phyloP scores from a whole-genome alignment of 2,329 filamentous ascomycete genomes.

The Ramularia endophylla region DNA sequence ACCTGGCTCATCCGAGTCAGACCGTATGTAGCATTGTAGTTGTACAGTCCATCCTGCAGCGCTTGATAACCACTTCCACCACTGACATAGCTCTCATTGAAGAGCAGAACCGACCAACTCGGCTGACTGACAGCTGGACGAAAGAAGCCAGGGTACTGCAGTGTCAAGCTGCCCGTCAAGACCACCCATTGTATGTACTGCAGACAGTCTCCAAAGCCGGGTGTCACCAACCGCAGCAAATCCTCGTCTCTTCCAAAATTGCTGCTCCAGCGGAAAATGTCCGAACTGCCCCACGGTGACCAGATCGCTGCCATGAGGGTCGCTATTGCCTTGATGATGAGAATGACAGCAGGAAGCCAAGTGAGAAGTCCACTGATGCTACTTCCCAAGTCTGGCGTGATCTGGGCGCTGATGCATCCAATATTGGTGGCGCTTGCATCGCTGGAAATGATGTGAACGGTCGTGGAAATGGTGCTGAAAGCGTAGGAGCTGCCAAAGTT shows the following conservation, averaged over 20 bases:
- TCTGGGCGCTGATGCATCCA: slow-evolving; percentile 72
- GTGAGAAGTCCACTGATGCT: slow-evolving; percentile 62
- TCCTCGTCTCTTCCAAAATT: slow-evolving; percentile 96
- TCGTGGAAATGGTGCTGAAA: slow-evolving; percentile 74
- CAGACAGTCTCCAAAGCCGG: slow-evolving; percentile 91
- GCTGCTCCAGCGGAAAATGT: slow-evolving; percentile 93
- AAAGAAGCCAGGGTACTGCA: slow-evolving; percentile 91
- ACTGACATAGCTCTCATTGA: slow-evolving; percentile 83
- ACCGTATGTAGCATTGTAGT: slow-evolving; percentile 70
- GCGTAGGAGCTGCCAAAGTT: slow-evolving; percentile 77
- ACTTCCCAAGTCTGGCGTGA: slow-evolving; percentile 75
- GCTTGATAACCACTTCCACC: slow-evolving; percentile 59
- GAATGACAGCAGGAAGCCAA: slow-evolving; percentile 70
- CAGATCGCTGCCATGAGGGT: slow-evolving; percentile 79
- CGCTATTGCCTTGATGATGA: slow-evolving; percentile 73
- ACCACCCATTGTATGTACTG: slow-evolving; percentile 95
- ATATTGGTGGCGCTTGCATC: slow-evolving; percentile 58
- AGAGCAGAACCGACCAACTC: slow-evolving; percentile 85
- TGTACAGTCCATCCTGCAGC: slow-evolving; percentile 80
- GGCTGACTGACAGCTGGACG: slow-evolving; percentile 84
- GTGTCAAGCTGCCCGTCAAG: slow-evolving; percentile 76
- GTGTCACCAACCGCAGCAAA: slow-evolving; percentile 83
- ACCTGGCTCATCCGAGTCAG: slow-evolving; percentile 73
- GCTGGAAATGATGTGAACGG: slow-evolving; percentile 69
- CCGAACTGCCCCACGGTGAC: slow-evolving; percentile 88